These are phyloP conservation scores for Nyctanthes arbortristis DNA, from an alignment of 257 asterid genomes.

Conservation along the genomic window DNA sequence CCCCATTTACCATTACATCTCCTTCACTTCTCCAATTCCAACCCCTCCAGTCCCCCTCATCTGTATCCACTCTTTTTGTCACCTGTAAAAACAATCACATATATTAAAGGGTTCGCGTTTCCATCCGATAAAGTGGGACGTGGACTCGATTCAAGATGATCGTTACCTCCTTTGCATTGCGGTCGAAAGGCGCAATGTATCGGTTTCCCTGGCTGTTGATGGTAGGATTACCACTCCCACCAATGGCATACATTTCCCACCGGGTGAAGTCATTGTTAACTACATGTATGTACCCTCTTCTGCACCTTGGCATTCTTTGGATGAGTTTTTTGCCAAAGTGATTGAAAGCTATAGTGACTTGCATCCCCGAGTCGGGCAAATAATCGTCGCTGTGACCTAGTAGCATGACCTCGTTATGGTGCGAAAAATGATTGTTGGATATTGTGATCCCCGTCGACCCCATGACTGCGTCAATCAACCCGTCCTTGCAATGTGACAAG, in stretches of 20 bases:
- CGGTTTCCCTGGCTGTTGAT: constrained; percentile 82
- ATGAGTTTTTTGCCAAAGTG: constrained; percentile 59
- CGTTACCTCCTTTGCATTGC: constrained; percentile 69
- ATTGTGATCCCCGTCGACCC: constrained; percentile 73
- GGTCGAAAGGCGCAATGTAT: constrained; percentile 60
- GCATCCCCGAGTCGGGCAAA: constrained; percentile 78
- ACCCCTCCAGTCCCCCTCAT: constrained; percentile 41
- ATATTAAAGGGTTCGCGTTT: neutral
- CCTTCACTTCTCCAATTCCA: constrained; percentile 78
- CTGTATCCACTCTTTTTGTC: constrained; percentile 52
- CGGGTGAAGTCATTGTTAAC: constrained; percentile 73
- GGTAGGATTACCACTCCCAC: constrained; percentile 81
- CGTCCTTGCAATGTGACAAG: constrained; percentile 68
- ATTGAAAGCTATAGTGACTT: constrained; percentile 75
- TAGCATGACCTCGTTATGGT: constrained; percentile 72
- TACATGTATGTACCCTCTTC: constrained; percentile 76
- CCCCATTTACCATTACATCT: constrained; percentile 62
- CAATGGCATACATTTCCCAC: constrained; percentile 91
- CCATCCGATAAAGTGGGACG: neutral
- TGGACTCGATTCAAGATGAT: neutral
- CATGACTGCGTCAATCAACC: constrained; percentile 69
- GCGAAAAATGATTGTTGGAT: constrained; percentile 65
- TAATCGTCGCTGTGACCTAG: constrained; percentile 72
- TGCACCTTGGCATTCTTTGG: constrained; percentile 82
- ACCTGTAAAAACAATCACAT: constrained; percentile 35